Evolutionary conservation across 306 rosid genomes (phyloP).

Genomic region (Pueraria montana): DNA sequence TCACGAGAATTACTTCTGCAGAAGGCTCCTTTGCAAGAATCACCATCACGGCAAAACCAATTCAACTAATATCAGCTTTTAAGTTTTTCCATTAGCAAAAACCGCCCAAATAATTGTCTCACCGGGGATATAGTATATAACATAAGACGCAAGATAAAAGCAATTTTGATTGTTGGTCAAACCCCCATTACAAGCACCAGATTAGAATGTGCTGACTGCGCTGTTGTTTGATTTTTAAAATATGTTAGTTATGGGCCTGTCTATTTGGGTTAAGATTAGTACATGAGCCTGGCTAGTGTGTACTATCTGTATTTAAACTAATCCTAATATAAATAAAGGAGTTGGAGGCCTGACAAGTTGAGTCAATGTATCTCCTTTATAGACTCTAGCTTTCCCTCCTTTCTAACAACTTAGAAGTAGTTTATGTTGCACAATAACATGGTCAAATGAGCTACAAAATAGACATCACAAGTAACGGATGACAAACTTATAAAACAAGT

Average conservation of each 20-base stretch:
- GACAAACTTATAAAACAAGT: slow-evolving; percentile 16
- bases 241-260: background rate
- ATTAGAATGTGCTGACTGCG: background rate
- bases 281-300: background rate
- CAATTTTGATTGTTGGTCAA: background rate
- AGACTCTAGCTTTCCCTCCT: slow-evolving; percentile 4
- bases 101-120: background rate
- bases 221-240: background rate
- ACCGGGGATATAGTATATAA: background rate
- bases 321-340: background rate
- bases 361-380: background rate
- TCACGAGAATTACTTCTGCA: background rate
- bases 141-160: background rate
- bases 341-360: background rate
- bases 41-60: background rate
- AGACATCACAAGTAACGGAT: background rate
- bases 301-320: background rate
- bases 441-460: slow-evolving; percentile 24
- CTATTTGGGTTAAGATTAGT: background rate
- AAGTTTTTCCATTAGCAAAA: background rate
- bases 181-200: background rate
- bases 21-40: background rate
- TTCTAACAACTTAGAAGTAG: slow-evolving; percentile 3
- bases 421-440: background rate
- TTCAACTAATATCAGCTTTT: background rate